Evolutionary conservation across 2,329 filamentous ascomycete genomes (phyloP).

Genomic region (Trichoderma brevicompactum): DNA sequence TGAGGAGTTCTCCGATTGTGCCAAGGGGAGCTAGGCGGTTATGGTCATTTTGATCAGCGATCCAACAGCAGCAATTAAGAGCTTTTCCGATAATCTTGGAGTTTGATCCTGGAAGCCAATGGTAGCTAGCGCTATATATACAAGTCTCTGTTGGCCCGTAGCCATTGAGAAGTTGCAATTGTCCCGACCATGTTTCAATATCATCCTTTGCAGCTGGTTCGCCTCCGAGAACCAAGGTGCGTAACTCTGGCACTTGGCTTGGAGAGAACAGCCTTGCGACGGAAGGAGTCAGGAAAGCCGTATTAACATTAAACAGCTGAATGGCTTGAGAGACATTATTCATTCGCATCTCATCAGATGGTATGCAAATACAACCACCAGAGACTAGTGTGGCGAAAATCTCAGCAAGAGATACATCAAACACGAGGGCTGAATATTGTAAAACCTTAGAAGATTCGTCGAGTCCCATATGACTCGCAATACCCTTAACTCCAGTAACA

Average conservation of each 20-base stretch:
- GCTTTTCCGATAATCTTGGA: too few species aligned
- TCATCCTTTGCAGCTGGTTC: background rate
- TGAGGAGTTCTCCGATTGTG: too few species aligned
- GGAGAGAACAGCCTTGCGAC: constrained; percentile 8
- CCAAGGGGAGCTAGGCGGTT: too few species aligned
- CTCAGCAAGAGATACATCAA: constrained; percentile 35
- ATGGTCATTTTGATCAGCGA: too few species aligned
- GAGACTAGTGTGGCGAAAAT: constrained; percentile 33
- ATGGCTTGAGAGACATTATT: constrained; percentile 29
- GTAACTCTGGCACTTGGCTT: background rate
- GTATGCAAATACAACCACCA: constrained; percentile 35
- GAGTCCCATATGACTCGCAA: too few species aligned
- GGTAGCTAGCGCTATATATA: too few species aligned
- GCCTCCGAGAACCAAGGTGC: constrained; percentile 7
- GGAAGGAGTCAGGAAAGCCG: constrained; percentile 28
- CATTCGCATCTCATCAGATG: constrained; percentile 26
- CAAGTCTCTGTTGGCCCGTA: too few species aligned
- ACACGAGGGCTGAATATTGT: background rate
- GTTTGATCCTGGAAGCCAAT: too few species aligned
- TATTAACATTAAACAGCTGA: constrained; percentile 19
- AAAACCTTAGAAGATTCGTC: too few species aligned
- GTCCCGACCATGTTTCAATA: background rate
- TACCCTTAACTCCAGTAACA: too few species aligned
- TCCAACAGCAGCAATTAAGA: too few species aligned
- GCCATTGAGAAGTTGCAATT: too few species aligned